These are phyloP conservation scores for Pistacia atlantica DNA, from an alignment of 345 rosid genomes.

Conservation along the genomic window DNA sequence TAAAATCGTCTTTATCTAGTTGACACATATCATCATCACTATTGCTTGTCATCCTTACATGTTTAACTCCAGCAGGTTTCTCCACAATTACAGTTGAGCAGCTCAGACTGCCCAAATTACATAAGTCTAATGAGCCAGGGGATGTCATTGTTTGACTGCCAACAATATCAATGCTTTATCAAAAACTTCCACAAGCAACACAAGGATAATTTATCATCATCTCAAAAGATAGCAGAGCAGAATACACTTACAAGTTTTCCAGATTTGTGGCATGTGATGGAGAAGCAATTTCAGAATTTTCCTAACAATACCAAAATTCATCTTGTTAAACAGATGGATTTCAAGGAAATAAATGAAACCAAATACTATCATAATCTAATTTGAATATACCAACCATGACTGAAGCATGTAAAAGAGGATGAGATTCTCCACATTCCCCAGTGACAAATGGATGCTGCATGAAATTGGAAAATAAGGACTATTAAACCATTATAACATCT, in stretches of 20 bases:
- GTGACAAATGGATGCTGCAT: slow-evolving; percentile 86
- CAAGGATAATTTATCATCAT: neutral
- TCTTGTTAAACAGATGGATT: slow-evolving; percentile 19
- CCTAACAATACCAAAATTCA: slow-evolving; percentile 40
- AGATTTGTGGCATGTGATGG: slow-evolving; percentile 27
- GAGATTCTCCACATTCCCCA: slow-evolving; percentile 46
- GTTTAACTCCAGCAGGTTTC: slow-evolving; percentile 34
- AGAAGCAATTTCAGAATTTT: slow-evolving; percentile 39
- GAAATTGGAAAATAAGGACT: slow-evolving; percentile 12
- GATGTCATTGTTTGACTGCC: slow-evolving; percentile 54
- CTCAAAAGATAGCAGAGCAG: slow-evolving; percentile 14
- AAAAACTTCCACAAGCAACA: slow-evolving; percentile 10
- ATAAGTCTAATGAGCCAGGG: slow-evolving; percentile 46
- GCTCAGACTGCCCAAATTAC: slow-evolving; percentile 64
- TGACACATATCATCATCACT: slow-evolving; percentile 70
- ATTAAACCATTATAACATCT: neutral
- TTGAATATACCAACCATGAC: slow-evolving; percentile 47
- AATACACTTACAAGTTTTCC: slow-evolving; percentile 54
- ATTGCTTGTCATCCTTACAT: slow-evolving; percentile 37
- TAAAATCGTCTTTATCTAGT: slow-evolving; percentile 59
- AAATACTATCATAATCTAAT: slow-evolving; percentile 20
- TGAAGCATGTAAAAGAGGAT: slow-evolving; percentile 33
- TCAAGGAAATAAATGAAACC: slow-evolving; percentile 7
- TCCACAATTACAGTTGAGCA: slow-evolving; percentile 38
- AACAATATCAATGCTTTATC: slow-evolving; percentile 27